Evolutionary conservation across 2,329 filamentous ascomycete genomes (phyloP), one percentile per base, ranked within the genome.

Genomic region (Monosporascus sp.): DNA sequence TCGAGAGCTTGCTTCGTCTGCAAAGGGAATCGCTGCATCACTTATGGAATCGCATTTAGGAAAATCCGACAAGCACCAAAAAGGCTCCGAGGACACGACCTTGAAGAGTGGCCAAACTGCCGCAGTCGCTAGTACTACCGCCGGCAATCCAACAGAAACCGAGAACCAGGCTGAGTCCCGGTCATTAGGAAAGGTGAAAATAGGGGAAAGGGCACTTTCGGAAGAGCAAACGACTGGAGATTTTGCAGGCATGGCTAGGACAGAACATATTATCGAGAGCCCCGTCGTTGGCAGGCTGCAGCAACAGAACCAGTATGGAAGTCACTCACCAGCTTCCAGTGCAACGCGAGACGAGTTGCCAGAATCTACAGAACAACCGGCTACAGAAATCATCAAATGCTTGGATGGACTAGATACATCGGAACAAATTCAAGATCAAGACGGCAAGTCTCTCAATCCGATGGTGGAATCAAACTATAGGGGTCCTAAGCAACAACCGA

Each of bases 251-350:
- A 38, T 49, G 11, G 51, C 31, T 41, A 44, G 64, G 48, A 62
- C 69, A 11, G 61, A 64, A 20, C 60, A 63, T 15, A 60, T 70
- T 17, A 53, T 64, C 31, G 73, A 77, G 58, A 76, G 72, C 54
- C 73, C 74, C 8, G 53, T 74, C 20, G 62, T 72, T 20, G 72
- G 70, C 24, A 53, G 54, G 49, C 56, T 57, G 40, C 46, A 52
- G 28, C 54, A 55, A 49, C 59, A 56, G 43, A 18, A n/a, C 24
- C n/a, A 46, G 7, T 26, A 1, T 7, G 43, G n/a, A 28, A 46
- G 14, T 51, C 55, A 58, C 20, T 24, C 58, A 45, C 53, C 57
- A 31, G 45, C 50, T 45, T 26, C 53, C 45, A 53, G 52, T 37
- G n/a, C 45, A 22, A 17, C 35, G 14, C 28, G 48, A 51, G 44